Evolutionary conservation across 2,329 filamentous ascomycete species (phyloP).

Genomic region (Dactylellina drechsleri): DNA sequence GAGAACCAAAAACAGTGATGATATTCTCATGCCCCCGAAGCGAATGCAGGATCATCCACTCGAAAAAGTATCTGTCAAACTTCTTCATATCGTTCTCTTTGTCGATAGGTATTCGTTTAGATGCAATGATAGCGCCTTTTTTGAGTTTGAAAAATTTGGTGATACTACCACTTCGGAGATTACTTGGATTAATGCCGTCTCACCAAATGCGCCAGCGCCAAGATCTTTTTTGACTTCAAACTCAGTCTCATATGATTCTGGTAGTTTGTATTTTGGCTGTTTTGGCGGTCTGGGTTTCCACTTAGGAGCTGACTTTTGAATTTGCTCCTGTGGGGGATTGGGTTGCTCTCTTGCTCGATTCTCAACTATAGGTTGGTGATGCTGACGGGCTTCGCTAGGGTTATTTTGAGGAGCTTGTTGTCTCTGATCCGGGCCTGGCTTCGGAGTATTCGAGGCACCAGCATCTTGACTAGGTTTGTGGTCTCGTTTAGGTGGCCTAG

Average conservation of each 20-base stretch:
- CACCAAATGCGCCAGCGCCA: constrained; percentile 11
- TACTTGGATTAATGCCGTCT: constrained; percentile 19
- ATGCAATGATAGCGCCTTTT: neutral
- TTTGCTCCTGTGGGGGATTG: neutral
- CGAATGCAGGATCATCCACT: constrained; percentile 15
- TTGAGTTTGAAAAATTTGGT: constrained; percentile 16
- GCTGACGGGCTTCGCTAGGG: too few relatives aligned
- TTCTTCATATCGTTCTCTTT: neutral
- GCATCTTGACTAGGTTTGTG: too few relatives aligned
- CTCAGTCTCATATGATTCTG: constrained; percentile 5
- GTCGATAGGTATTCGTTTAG: constrained; percentile 4
- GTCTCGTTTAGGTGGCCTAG: too few relatives aligned
- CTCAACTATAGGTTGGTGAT: too few relatives aligned
- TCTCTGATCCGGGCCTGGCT: too few relatives aligned
- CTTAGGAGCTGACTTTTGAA: neutral
- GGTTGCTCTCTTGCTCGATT: too few relatives aligned
- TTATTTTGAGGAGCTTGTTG: too few relatives aligned
- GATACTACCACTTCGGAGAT: constrained; percentile 8
- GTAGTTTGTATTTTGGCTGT: constrained; percentile 10
- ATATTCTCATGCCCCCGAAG: constrained; percentile 35
- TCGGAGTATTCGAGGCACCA: too few relatives aligned
- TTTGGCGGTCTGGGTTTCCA: neutral
- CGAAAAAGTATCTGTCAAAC: neutral
- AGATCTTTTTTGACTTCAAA: constrained; percentile 15
- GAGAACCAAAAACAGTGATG: constrained; percentile 6